Percentiles rank a stretch among this genome's conserved stretches.
Evolutionary conservation across 352 stramenopile species (phyloP).

Genomic region (Globisporangium cystogenes): DNA sequence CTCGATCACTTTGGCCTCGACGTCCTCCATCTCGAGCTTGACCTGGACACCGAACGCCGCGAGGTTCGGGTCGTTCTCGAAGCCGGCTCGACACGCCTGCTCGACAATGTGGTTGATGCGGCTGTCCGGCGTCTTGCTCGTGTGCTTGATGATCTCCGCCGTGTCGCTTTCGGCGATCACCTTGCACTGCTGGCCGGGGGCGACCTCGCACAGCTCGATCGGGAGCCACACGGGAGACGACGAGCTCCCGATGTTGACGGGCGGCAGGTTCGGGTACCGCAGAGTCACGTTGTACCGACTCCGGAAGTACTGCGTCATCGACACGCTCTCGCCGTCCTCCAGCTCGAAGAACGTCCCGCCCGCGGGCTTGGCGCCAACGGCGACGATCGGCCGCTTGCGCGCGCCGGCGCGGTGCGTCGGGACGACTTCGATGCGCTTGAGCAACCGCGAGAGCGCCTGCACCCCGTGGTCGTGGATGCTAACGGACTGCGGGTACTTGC

Average conservation of each 20-base stretch:
- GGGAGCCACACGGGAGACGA: constrained; percentile 52
- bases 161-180: constrained; percentile 77
- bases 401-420: constrained; percentile 49
- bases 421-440: constrained; percentile 47
- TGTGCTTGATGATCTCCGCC: constrained; percentile 74
- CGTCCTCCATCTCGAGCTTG: constrained; percentile 36
- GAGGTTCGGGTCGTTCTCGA: constrained; percentile 64
- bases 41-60: constrained; percentile 56
- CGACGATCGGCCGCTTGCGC: constrained; percentile 42
- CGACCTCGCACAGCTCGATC: constrained; percentile 78
- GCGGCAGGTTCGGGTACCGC: constrained; percentile 58
- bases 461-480: constrained; percentile 27
- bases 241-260: constrained; percentile 63
- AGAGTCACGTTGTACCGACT: constrained; percentile 50
- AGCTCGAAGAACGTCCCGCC: constrained; percentile 41
- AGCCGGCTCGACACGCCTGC: constrained; percentile 51
- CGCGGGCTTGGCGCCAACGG: constrained; percentile 32
- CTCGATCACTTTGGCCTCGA: constrained; percentile 41
- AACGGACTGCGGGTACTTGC: constrained; percentile 25
- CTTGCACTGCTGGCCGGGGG: constrained; percentile 56
- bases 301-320: constrained; percentile 54
- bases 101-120: constrained; percentile 49
- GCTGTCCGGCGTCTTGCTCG: constrained; percentile 34
- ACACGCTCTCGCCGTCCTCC: constrained; percentile 41
- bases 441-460: constrained; percentile 21